Percentiles rank a stretch among this genome's conserved stretches.
Evolutionary conservation across 495 filamentous ascomycete genomes (phyloP).

Genomic region (Choiromyces venosus): DNA sequence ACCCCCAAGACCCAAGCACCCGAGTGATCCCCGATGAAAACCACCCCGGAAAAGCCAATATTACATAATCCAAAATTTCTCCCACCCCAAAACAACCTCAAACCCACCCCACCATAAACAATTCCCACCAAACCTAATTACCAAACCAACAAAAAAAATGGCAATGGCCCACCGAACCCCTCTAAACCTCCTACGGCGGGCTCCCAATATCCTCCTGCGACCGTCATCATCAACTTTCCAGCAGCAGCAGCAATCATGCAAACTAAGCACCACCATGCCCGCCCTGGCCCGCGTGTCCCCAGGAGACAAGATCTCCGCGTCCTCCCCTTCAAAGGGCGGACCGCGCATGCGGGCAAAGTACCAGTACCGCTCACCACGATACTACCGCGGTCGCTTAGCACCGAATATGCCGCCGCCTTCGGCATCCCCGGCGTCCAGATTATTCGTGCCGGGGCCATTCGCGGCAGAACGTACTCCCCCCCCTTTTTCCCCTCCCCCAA

Average conservation of each 20-base stretch:
- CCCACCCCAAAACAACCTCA: background rate
- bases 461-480: slow-evolving; percentile 58
- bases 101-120: background rate
- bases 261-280: slow-evolving; percentile 6
- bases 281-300: slow-evolving; percentile 8
- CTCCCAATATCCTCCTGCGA: background rate
- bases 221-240: too few species aligned
- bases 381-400: slow-evolving; percentile 86
- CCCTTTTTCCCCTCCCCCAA: background rate
- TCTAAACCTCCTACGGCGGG: background rate
- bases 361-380: slow-evolving; percentile 86
- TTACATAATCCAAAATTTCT: slow-evolving; percentile 1
- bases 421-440: slow-evolving; percentile 78
- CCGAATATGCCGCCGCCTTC: slow-evolving; percentile 78
- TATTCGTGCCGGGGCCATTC: slow-evolving; percentile 92
- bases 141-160: background rate
- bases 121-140: background rate
- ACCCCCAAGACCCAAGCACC: background rate
- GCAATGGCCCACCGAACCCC: slow-evolving; percentile 29
- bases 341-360: slow-evolving; percentile 48
- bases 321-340: slow-evolving; percentile 24
- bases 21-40: background rate
- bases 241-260: slow-evolving; percentile 9
- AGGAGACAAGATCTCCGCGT: slow-evolving; percentile 28
- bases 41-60: background rate